Percentiles rank a stretch among this genome's conserved stretches.
Conservation (phyloP, 2,329 filamentous ascomycete species). For the Botrytis pseudocinerea region DNA sequence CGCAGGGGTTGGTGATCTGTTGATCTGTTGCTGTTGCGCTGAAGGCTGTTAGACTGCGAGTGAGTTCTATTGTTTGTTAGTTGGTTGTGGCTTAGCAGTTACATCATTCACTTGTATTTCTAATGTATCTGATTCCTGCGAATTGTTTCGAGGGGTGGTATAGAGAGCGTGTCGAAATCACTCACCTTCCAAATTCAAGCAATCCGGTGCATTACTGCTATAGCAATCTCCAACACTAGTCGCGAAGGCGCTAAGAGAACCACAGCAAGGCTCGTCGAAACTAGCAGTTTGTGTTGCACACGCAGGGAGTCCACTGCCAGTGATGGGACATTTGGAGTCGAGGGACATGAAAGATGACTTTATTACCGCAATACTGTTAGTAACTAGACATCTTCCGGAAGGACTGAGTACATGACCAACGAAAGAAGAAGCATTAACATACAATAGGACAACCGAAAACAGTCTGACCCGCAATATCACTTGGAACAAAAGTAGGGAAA, state of each 20-base stretch:
- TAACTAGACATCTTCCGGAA: neutral
- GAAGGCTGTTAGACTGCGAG: constrained; percentile 6
- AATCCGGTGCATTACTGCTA: constrained; percentile 8
- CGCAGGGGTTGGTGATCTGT: constrained; percentile 17
- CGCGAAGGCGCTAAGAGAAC: constrained; percentile 4
- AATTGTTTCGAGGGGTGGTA: neutral
- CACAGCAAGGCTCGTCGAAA: constrained; percentile 12
- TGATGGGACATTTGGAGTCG: constrained; percentile 18
- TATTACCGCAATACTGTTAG: neutral
- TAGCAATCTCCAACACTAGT: constrained; percentile 6
- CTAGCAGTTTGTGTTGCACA: constrained; percentile 9
- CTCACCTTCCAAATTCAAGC: constrained; percentile 17
- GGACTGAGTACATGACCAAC: no score
- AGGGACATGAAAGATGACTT: constrained; percentile 23
- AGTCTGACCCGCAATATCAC: constrained; percentile 8
- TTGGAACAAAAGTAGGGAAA: constrained; percentile 12
- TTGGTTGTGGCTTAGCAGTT: neutral
- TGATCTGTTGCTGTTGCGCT: constrained; percentile 14
- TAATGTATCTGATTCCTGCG: neutral
- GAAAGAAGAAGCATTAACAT: neutral
- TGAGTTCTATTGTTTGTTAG: constrained; percentile 3
- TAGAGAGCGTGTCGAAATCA: no score
- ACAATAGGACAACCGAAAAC: constrained; percentile 21
- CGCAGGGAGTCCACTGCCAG: constrained; percentile 2
- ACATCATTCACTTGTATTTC: neutral